Evolutionary conservation across 495 filamentous ascomycete genomes (phyloP).

Genomic region (Talaromyces proteolyticus): DNA sequence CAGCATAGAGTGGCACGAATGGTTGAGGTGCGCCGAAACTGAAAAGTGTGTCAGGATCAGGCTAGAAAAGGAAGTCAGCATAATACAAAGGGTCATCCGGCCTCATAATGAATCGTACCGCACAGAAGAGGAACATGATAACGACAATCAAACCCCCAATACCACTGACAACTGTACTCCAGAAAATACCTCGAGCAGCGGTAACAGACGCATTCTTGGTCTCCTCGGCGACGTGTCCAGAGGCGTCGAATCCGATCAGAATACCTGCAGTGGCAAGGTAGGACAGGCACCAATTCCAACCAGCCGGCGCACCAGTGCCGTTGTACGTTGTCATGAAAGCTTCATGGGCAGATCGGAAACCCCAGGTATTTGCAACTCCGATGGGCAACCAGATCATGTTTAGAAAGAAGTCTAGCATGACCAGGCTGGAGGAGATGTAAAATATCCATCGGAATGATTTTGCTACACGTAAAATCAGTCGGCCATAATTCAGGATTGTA

Average conservation of each 20-base stretch:
- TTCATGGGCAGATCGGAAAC: conserved; percentile 47
- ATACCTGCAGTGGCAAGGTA: conserved; percentile 55
- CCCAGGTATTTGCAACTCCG: conserved; percentile 44
- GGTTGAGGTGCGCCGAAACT: conserved; percentile 45
- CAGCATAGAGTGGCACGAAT: conserved; percentile 47
- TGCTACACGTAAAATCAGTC: too few species aligned
- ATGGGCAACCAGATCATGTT: conserved; percentile 55
- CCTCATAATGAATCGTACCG: conserved; percentile 21
- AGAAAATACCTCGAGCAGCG: conserved; percentile 50
- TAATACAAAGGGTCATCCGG: neutral
- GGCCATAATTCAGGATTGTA: too few species aligned
- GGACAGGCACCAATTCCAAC: conserved; percentile 56
- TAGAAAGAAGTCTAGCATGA: conserved; percentile 48
- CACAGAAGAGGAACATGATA: conserved; percentile 52
- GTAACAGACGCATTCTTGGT: conserved; percentile 50
- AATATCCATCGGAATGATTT: conserved; percentile 41
- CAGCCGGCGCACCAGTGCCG: conserved; percentile 46
- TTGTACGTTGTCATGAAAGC: conserved; percentile 55
- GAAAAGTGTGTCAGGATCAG: conserved; percentile 30
- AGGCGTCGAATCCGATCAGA: conserved; percentile 52
- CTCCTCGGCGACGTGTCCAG: conserved; percentile 51
- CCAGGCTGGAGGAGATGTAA: conserved; percentile 38
- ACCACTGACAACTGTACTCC: conserved; percentile 46
- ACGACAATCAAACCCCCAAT: conserved; percentile 44
- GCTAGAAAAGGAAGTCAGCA: conserved; percentile 17